A percentile compares a stretch with the other conserved stretches of the same genome.
phyloP scores from a whole-genome alignment of 129 eudicot genomes.

The Lactuca sativa region DNA sequence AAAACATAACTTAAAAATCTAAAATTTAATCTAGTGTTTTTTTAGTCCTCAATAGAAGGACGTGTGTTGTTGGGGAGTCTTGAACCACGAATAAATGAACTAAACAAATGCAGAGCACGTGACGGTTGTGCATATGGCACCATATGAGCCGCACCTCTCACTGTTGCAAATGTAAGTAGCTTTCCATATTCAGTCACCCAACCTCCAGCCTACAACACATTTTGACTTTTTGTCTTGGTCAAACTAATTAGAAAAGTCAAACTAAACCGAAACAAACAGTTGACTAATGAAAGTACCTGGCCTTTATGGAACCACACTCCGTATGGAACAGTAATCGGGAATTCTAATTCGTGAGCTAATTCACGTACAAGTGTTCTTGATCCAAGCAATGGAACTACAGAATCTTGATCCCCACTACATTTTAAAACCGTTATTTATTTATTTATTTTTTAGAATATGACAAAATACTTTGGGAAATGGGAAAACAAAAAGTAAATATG shows the following conservation, averaged over 20 bases:
- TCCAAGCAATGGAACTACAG: conserved; percentile 91
- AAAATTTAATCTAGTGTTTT: neutral
- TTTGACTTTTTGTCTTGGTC: conserved; percentile 1
- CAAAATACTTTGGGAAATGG: no score
- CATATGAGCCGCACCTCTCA: conserved; percentile 99
- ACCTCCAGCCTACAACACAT: conserved; percentile 76
- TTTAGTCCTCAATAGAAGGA: conserved; percentile 46
- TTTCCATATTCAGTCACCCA: conserved; percentile 90
- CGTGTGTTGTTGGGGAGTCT: conserved; percentile 80
- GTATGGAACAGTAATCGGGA: conserved; percentile 82
- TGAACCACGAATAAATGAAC: conserved; percentile 66
- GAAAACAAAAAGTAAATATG: neutral
- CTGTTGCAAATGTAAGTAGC: conserved; percentile 82
- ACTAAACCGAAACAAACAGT: neutral
- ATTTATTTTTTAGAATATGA: no score
- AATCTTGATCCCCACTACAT: conserved; percentile 93
- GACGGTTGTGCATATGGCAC: conserved; percentile 97
- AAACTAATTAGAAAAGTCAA: conserved; percentile 15
- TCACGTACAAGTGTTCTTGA: conserved; percentile 89
- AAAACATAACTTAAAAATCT: conserved; percentile 7
- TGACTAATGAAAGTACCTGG: conserved; percentile 57
- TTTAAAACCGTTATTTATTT: no score
- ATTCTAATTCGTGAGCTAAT: conserved; percentile 70
- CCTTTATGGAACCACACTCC: conserved; percentile 89
- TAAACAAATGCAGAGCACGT: conserved; percentile 87